Percentiles rank a stretch among this genome's conserved stretches.
These are phyloP conservation scores for Alternaria arborescens DNA, from an alignment of 2,329 filamentous ascomycete species.

Conservation along the genomic window DNA sequence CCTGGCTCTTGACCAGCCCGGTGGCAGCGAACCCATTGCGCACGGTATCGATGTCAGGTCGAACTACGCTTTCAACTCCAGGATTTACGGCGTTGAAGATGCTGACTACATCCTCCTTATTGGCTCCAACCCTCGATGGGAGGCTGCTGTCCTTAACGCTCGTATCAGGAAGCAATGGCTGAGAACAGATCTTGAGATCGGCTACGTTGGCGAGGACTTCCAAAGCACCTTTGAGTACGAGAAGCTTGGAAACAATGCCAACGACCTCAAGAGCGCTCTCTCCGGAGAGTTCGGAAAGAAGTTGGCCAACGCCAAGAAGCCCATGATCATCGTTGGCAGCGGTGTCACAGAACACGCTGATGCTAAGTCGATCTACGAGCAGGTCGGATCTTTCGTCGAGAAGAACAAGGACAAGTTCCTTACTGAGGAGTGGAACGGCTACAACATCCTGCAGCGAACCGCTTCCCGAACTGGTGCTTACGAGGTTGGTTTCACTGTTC, in stretches of 20 bases:
- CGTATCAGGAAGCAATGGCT: slow-evolving; percentile 98
- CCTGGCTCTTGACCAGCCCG: slow-evolving; percentile 87
- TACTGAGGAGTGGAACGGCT: slow-evolving; percentile 94
- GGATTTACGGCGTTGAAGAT: slow-evolving; percentile 91
- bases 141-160: slow-evolving; percentile 93
- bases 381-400: slow-evolving; percentile 87
- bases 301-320: slow-evolving; percentile 83
- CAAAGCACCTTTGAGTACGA: slow-evolving; percentile 96
- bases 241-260: slow-evolving; percentile 82
- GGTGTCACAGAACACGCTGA: slow-evolving; percentile 90
- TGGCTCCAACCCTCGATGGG: slow-evolving; percentile 93
- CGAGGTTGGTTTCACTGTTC: slow-evolving; percentile 92
- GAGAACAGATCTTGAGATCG: slow-evolving; percentile 91
- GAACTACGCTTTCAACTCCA: slow-evolving; percentile 97
- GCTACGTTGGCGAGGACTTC: slow-evolving; percentile 87
- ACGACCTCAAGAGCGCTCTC: slow-evolving; percentile 84
- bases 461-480: slow-evolving; percentile 93
- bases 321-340: slow-evolving; percentile 96
- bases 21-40: slow-evolving; percentile 81
- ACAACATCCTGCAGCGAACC: slow-evolving; percentile 93
- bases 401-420: slow-evolving; percentile 90
- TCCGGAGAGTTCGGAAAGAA: slow-evolving; percentile 92
- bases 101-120: slow-evolving; percentile 91
- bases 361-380: slow-evolving; percentile 92
- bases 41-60: slow-evolving; percentile 93